Conservation (phyloP, 2,329 filamentous ascomycete genomes). For the Clarireedia sp. region DNA sequence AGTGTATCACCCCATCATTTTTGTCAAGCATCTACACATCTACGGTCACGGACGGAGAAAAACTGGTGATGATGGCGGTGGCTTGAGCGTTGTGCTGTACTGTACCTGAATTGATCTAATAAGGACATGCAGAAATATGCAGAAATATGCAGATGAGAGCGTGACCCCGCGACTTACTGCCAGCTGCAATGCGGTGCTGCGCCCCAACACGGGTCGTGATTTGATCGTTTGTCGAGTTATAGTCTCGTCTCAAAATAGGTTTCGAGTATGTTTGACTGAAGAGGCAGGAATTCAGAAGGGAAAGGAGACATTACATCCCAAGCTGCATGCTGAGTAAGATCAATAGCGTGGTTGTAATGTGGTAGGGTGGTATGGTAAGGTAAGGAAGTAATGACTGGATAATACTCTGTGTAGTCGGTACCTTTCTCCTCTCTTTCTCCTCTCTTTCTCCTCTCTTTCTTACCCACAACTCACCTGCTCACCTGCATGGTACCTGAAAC, state of each 20-base stretch:
- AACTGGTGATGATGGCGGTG: neutral
- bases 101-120: neutral
- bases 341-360: neutral
- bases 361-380: neutral
- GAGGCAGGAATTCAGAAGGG: neutral
- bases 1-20: neutral
- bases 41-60: too few relatives aligned
- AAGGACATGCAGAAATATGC: neutral
- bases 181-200: neutral
- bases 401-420: neutral
- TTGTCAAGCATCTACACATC: neutral
- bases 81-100: conserved; percentile 1
- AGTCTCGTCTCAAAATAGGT: conserved; percentile 17
- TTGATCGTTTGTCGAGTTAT: neutral
- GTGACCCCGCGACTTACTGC: neutral
- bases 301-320: neutral
- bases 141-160: conserved; percentile 5
- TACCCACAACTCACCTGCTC: neutral
- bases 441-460: neutral
- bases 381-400: neutral
- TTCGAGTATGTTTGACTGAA: conserved; percentile 4
- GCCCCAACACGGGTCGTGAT: conserved; percentile 1
- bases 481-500: conserved; percentile 7
- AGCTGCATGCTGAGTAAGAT: conserved; percentile 7
- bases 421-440: neutral